Evolutionary conservation across 495 filamentous ascomycete genomes (phyloP).

Genomic region (Daldinia concentrica): DNA sequence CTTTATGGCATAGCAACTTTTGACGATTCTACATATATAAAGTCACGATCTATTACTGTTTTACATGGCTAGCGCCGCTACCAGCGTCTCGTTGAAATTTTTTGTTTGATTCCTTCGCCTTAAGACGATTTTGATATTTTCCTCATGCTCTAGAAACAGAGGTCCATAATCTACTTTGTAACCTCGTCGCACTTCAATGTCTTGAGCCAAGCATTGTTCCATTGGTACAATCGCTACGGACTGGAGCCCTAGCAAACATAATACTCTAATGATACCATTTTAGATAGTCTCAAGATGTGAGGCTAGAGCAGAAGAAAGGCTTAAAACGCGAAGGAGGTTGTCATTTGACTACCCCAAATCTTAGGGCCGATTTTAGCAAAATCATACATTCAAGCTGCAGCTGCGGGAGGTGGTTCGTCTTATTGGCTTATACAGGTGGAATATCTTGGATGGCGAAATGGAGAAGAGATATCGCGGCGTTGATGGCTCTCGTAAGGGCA

Average conservation of each 20-base stretch:
- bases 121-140: background rate
- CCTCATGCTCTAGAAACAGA: background rate
- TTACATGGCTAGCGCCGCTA: constrained; percentile 17
- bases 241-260: constrained; percentile 27
- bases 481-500: constrained; percentile 8
- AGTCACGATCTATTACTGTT: constrained; percentile 17
- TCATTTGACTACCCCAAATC: constrained; percentile 2
- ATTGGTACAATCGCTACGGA: constrained; percentile 23
- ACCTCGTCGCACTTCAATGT: background rate
- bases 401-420: constrained; percentile 15
- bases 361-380: background rate
- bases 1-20: background rate
- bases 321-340: background rate
- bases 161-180: background rate
- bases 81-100: constrained; percentile 6
- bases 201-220: constrained; percentile 18
- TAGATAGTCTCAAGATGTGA: constrained; percentile 1
- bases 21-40: constrained; percentile 23
- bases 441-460: constrained; percentile 17
- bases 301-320: constrained; percentile 1
- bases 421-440: constrained; percentile 6
- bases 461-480: constrained; percentile 20
- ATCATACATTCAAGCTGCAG: constrained; percentile 5
- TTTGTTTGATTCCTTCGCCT: constrained; percentile 4
- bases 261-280: constrained; percentile 39